These are phyloP conservation scores for Colletotrichum sp. DNA, from an alignment of 2,329 filamentous ascomycete genomes.

Conservation along the genomic window DNA sequence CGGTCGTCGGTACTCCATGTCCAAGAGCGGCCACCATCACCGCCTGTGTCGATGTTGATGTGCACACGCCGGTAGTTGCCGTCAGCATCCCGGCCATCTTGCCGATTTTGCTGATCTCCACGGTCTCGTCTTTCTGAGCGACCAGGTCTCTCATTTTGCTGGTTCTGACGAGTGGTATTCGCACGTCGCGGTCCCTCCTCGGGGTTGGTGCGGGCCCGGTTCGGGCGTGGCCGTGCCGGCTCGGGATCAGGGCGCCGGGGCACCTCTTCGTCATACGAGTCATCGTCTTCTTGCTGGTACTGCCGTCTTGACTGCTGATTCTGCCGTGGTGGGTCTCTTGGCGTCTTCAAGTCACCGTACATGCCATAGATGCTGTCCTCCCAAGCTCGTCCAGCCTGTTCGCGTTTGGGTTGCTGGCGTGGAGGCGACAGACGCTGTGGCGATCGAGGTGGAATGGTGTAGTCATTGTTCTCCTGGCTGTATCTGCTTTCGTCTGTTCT, in stretches of 20 bases:
- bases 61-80: background rate
- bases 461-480: background rate
- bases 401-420: background rate
- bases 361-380: conserved; percentile 19
- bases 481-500: background rate
- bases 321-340: conserved; percentile 2
- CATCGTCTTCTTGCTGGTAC: background rate
- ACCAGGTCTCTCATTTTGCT: background rate
- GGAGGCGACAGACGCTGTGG: background rate
- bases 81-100: background rate
- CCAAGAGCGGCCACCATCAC: conserved; percentile 1
- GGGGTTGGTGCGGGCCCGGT: background rate
- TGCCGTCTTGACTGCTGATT: background rate
- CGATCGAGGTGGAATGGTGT: background rate
- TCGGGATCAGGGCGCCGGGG: background rate
- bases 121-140: background rate
- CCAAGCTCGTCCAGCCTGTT: background rate
- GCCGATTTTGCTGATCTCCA: background rate
- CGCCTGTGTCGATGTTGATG: conserved; percentile 10
- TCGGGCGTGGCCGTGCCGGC: background rate
- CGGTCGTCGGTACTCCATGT: background rate
- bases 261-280: conserved; percentile 9
- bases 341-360: conserved; percentile 13
- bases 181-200: background rate
- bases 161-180: background rate